Conservation (phyloP, 2,329 filamentous ascomycete species). For the Lachnellula arida region DNA sequence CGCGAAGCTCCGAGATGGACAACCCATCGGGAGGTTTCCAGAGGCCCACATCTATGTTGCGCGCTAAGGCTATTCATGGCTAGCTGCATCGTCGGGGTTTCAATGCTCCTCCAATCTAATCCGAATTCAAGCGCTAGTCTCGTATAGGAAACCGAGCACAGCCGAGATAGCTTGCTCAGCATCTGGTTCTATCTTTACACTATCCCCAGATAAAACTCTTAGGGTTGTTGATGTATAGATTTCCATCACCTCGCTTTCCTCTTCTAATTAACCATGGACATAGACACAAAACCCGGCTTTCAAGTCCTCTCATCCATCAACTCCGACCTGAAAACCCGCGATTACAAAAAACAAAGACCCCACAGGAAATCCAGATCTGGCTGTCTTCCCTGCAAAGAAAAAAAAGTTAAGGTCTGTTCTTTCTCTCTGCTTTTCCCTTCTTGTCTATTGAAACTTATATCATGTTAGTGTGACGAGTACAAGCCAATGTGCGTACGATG, state of each 20-base stretch:
- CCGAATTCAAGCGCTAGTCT: constrained; percentile 12
- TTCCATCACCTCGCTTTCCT: constrained; percentile 14
- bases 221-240: constrained; percentile 11
- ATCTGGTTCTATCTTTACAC: constrained; percentile 11
- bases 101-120: constrained; percentile 8
- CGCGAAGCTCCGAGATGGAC: not conserved
- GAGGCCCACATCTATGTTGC: constrained; percentile 6
- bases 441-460: constrained; percentile 16
- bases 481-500: constrained; percentile 14
- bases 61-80: constrained; percentile 13
- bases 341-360: constrained; percentile 15
- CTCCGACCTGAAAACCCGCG: constrained; percentile 14
- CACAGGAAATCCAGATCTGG: constrained; percentile 15
- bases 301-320: constrained; percentile 13
- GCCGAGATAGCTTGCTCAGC: constrained; percentile 10
- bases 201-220: constrained; percentile 13
- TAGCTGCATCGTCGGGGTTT: constrained; percentile 12
- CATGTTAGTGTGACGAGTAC: constrained; percentile 12
- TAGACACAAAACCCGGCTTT: constrained; percentile 12
- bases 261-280: constrained; percentile 10
- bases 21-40: not conserved
- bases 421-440: constrained; percentile 12
- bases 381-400: constrained; percentile 14
- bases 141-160: constrained; percentile 14
- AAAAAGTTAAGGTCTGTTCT: constrained; percentile 14